Percentiles rank a stretch among this genome's conserved stretches.
Evolutionary conservation across 306 rosid species (phyloP).

Genomic region (Quercus glauca): DNA sequence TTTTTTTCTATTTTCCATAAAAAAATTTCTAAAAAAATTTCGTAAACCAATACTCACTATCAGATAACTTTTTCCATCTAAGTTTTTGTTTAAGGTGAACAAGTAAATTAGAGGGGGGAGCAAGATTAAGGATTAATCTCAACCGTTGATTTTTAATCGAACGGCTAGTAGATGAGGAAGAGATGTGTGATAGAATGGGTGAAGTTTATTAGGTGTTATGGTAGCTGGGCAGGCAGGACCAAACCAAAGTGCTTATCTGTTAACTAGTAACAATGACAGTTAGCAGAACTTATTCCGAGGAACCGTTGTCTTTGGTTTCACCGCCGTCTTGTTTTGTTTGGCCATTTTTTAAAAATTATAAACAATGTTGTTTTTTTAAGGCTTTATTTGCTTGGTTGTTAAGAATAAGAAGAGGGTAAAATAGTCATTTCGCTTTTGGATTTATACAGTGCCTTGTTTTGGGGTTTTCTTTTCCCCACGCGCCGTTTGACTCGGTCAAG

Average conservation of each 20-base stretch:
- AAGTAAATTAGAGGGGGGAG: too few species aligned
- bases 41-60: too few species aligned
- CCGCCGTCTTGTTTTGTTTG: background rate
- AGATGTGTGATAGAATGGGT: background rate
- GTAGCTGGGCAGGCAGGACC: background rate
- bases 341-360: background rate
- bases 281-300: background rate
- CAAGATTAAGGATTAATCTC: background rate
- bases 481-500: constrained; percentile 30
- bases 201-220: background rate
- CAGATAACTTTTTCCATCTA: too few species aligned
- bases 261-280: background rate
- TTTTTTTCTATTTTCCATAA: too few species aligned
- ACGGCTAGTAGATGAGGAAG: background rate
- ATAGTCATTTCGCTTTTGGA: background rate
- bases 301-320: constrained; percentile 10
- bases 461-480: background rate
- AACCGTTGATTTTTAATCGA: background rate
- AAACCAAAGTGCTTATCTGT: background rate
- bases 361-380: background rate
- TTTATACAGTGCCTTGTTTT: background rate
- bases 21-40: too few species aligned
- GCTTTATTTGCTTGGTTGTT: background rate
- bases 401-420: background rate
- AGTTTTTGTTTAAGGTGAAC: too few species aligned